A percentile compares a stretch with the other conserved stretches of the same genome.
These are phyloP conservation scores for Sugiyamaella boreocaroliniensis DNA, from an alignment of 805 yeast species.

Conservation along the genomic window DNA sequence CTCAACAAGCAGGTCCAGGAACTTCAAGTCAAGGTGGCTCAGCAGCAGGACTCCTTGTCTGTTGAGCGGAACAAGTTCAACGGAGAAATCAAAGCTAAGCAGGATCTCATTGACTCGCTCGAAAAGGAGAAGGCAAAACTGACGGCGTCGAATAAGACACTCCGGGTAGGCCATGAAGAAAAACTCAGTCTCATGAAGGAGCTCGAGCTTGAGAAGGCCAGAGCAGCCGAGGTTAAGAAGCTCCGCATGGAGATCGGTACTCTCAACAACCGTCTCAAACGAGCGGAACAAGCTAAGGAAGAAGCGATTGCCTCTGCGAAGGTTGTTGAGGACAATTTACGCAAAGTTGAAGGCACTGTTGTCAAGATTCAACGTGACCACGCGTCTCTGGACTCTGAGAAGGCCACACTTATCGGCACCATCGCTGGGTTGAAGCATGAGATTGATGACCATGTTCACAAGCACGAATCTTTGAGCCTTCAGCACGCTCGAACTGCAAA, in stretches of 20 bases:
- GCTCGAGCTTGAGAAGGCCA: conserved; percentile 18
- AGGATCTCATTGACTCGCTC: conserved; percentile 13
- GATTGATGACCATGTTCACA: conserved; percentile 16
- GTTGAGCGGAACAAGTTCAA: conserved; percentile 10
- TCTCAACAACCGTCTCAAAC: conserved; percentile 16
- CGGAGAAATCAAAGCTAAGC: conserved; percentile 20
- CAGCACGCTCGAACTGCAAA: conserved; percentile 14
- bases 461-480: conserved; percentile 16
- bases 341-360: conserved; percentile 2
- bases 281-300: conserved; percentile 14
- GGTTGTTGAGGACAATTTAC: conserved; percentile 9
- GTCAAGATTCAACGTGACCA: conserved; percentile 7
- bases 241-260: conserved; percentile 13
- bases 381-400: conserved; percentile 2
- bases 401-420: conserved; percentile 11
- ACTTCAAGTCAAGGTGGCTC: conserved; percentile 12
- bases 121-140: conserved; percentile 12
- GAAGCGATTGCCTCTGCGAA: conserved; percentile 13
- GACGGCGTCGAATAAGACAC: conserved; percentile 5
- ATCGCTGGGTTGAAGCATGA: conserved; percentile 15
- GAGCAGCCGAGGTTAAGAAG: conserved; percentile 13
- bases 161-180: conserved; percentile 12
- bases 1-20: conserved; percentile 16
- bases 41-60: conserved; percentile 10
- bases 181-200: conserved; percentile 13